A percentile compares a stretch with the other conserved stretches of the same genome.
These are phyloP conservation scores for Beauveria sp. DNA, from an alignment of 2,329 filamentous ascomycete species.

Conservation along the genomic window DNA sequence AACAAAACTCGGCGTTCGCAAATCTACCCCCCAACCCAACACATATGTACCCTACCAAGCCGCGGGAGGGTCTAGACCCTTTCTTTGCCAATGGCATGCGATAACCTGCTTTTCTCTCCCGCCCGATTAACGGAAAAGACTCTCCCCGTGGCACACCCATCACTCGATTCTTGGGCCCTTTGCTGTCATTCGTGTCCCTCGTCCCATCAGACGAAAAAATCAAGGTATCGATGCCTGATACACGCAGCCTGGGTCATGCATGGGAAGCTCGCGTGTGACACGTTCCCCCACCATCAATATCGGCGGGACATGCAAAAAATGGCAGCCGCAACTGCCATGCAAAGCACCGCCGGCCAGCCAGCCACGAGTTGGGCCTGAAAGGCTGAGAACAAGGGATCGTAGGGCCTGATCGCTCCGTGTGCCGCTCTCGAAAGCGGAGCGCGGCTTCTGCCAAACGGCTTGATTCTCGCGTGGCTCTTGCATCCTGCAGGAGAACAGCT, in stretches of 20 bases:
- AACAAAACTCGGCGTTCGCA: background rate
- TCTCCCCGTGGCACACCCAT: background rate
- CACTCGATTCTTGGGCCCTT: too few relatives aligned
- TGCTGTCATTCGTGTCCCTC: too few relatives aligned
- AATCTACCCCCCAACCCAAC: background rate
- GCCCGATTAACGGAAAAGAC: background rate
- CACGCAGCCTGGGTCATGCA: background rate
- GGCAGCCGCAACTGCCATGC: background rate
- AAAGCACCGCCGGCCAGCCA: background rate
- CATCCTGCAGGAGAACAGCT: background rate
- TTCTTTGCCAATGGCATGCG: background rate
- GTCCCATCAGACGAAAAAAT: too few relatives aligned
- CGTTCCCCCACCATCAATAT: background rate
- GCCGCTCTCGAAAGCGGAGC: too few relatives aligned
- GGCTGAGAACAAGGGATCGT: too few relatives aligned
- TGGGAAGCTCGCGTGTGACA: background rate
- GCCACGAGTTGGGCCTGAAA: too few relatives aligned
- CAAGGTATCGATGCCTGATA: background rate
- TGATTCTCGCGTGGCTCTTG: background rate
- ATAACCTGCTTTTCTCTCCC: background rate
- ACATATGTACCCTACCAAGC: too few relatives aligned
- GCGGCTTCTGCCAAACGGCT: too few relatives aligned
- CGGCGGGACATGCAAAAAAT: background rate
- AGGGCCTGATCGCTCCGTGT: background rate
- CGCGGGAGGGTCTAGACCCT: too few relatives aligned